A percentile compares a stretch with the other conserved stretches of the same genome.
phyloP scores from a whole-genome alignment of 2,329 filamentous ascomycete genomes.

The Dactylonectria macrodidyma region DNA sequence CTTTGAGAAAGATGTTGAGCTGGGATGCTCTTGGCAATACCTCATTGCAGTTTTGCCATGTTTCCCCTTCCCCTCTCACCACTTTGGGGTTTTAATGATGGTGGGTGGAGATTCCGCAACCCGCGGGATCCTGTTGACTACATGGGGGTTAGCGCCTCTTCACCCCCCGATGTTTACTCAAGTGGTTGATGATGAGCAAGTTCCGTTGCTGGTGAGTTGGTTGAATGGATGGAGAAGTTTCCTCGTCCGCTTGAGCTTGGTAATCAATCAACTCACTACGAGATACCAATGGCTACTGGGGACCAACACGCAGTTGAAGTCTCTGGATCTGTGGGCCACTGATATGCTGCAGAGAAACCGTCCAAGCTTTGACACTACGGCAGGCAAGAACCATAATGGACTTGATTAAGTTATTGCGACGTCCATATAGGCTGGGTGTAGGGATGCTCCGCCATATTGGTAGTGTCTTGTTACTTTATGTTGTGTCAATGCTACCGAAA shows the following conservation, averaged over 20 bases:
- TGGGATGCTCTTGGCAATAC: background rate
- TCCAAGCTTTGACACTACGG: background rate
- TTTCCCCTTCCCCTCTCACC: background rate
- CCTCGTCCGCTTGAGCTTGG: background rate
- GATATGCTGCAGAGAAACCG: background rate
- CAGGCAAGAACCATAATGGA: background rate
- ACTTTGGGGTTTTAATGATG: constrained; percentile 11
- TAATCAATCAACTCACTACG: background rate
- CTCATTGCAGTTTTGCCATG: background rate
- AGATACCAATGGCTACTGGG: background rate
- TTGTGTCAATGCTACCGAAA: background rate
- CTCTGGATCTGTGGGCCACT: background rate
- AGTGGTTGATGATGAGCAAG: constrained; percentile 3
- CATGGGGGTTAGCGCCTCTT: constrained; percentile 15
- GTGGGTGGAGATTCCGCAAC: constrained; percentile 13
- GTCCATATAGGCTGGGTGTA: background rate
- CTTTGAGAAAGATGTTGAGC: background rate
- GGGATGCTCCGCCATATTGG: background rate
- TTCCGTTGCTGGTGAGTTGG: background rate
- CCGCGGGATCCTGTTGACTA: constrained; percentile 15
- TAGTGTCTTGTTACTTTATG: background rate
- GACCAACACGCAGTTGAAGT: background rate
- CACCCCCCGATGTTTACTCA: constrained; percentile 3
- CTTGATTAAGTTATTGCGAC: constrained; percentile 2
- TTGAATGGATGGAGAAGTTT: background rate